Conservation (phyloP, 129 eudicot genomes). For the Artemisia annua region DNA sequence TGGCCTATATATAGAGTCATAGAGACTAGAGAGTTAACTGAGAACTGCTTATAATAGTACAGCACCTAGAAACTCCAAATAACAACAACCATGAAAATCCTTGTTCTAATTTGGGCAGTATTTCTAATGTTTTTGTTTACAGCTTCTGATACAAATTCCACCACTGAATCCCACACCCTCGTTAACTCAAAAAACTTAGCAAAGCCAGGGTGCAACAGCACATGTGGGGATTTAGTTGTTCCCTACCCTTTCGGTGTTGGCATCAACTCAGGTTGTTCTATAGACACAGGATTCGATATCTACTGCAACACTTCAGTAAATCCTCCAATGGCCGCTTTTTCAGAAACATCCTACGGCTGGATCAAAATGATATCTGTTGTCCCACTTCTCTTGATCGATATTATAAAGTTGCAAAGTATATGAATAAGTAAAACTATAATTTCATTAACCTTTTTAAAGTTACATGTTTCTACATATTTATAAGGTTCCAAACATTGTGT, state of each 20-base stretch:
- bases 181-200: neutral
- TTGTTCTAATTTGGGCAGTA: neutral
- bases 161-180: constrained; percentile 5
- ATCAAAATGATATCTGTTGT: constrained; percentile 37
- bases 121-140: neutral
- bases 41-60: too few species aligned
- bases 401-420: too few species aligned
- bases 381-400: too few species aligned
- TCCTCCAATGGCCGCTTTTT: constrained; percentile 31
- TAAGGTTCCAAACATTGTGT: too few species aligned
- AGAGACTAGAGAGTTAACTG: too few species aligned
- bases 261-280: constrained; percentile 27
- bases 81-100: neutral
- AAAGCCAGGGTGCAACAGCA: constrained; percentile 24
- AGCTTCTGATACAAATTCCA: neutral
- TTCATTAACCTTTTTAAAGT: too few species aligned
- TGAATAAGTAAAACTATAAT: too few species aligned
- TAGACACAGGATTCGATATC: constrained; percentile 14
- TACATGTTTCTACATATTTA: too few species aligned
- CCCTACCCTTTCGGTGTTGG: constrained; percentile 25
- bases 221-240: constrained; percentile 10
- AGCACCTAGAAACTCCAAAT: neutral
- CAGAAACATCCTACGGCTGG: neutral
- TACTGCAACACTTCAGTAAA: constrained; percentile 32
- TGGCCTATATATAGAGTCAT: too few species aligned